Base-by-base conservation (phyloP, 2,329 filamentous ascomycete genomes). In the Colletotrichum godetiae region DNA sequence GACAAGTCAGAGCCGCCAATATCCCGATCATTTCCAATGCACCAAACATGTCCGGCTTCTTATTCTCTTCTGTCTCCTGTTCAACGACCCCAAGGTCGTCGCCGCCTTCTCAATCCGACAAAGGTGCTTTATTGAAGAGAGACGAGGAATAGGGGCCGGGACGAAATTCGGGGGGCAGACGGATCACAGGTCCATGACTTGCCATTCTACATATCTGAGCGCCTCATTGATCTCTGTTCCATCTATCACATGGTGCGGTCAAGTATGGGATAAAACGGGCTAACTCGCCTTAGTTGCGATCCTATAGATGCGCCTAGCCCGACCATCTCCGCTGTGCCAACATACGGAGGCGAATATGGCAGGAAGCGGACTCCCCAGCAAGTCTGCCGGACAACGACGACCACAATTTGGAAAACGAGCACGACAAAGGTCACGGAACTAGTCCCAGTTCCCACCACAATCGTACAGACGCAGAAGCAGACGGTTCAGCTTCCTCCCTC, bases 351-450 rank as follows among this genome's bases (percentile, higher is more conserved):
- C 13, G 49, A 58, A 0, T 29, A 33, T 10, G 59, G 52, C 12
- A 27, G 59, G 33, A 72, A 68, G 56, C 52, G 65, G 5, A 59
- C 69, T 5, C 49, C 53, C 8, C 61, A 71, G 5, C 22, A 77
- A 64, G 15, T 70, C 22, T 53, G 76, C 67, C 37, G 77, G 75
- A 59, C 76, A 29, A 76, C 60, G 35, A 76, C 75, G 8, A 68
- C 71, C 0, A 75, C 72, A 5, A 60, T 74, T 10, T 77, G 76
- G 46, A 73, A 69, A 10, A 78, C 76, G 2, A 72, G 65, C 11
- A 74, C 75, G 11, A 67, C 68, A 22, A 74, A 74, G 13, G 68
- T 70, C 5, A 74, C 72, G 1, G 68, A 75, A 8, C 22, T 66
- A 19, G 29, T 24, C 24, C 63, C 59, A 2, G 33, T 65, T 8